These are phyloP conservation scores for Gardenia jasminoides DNA, from an alignment of 257 asterid genomes.

Conservation along the genomic window DNA sequence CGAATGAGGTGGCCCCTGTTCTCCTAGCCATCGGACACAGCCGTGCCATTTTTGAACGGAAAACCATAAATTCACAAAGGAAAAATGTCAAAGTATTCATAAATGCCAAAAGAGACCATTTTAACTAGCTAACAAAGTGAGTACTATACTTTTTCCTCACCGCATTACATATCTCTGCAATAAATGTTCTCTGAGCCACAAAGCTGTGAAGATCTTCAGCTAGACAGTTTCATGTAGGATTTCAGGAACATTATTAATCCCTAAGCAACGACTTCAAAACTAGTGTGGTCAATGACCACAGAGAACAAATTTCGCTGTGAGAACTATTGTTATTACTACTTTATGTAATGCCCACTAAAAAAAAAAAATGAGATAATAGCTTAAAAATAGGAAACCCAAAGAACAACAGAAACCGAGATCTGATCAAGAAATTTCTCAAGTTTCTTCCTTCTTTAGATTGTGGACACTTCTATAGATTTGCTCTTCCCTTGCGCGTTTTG, in stretches of 20 bases:
- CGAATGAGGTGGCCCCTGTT: not conserved
- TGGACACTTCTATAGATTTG: conserved; percentile 51
- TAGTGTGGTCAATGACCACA: not conserved
- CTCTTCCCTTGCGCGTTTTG: conserved; percentile 72
- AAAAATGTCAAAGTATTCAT: not conserved
- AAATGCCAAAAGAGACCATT: not conserved
- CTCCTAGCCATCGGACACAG: not conserved
- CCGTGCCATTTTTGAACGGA: not conserved
- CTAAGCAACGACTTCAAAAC: not conserved
- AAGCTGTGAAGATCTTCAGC: too few relatives aligned
- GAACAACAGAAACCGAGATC: not conserved
- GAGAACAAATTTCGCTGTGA: not conserved
- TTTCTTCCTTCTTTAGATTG: conserved; percentile 60
- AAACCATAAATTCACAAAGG: not conserved
- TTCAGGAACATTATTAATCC: not conserved
- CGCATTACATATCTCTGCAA: too few relatives aligned
- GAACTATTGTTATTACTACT: not conserved
- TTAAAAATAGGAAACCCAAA: not conserved
- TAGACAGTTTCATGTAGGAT: not conserved
- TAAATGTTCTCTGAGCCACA: not conserved
- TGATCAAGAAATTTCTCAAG: conserved; percentile 24
- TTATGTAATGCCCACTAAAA: not conserved
- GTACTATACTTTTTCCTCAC: too few relatives aligned
- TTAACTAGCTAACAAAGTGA: too few relatives aligned
- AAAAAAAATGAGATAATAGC: not conserved